These are phyloP conservation scores for Candida saitoana DNA, from an alignment of 805 yeast species.

Conservation along the genomic window DNA sequence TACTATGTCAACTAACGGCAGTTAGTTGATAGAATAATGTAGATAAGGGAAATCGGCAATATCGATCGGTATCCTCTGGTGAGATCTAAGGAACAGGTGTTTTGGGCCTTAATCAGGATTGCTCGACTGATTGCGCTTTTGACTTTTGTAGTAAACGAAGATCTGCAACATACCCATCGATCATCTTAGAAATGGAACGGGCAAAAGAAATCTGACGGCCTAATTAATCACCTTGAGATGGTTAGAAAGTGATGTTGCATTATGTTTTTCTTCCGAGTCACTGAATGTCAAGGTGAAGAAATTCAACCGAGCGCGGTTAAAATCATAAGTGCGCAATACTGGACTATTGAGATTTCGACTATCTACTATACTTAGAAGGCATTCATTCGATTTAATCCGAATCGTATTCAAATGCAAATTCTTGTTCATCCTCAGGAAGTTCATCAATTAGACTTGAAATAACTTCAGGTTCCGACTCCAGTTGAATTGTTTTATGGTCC, in stretches of 20 bases:
- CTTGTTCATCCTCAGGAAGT: conserved; percentile 20
- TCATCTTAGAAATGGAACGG: conserved; percentile 16
- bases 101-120: conserved; percentile 34
- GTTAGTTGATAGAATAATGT: conserved; percentile 14
- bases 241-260: conserved; percentile 43
- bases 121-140: conserved; percentile 23
- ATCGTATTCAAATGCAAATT: conserved; percentile 44
- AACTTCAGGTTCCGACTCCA: background rate
- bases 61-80: conserved; percentile 10
- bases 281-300: conserved; percentile 41
- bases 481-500: background rate
- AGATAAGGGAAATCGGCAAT: conserved; percentile 8
- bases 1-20: conserved; percentile 42
- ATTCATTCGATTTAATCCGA: conserved; percentile 12
- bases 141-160: conserved; percentile 9
- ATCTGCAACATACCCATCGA: conserved; percentile 12
- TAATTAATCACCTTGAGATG: conserved; percentile 43
- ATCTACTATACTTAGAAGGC: too few species aligned
- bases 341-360: too few species aligned
- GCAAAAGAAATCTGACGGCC: conserved; percentile 43
- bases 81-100: conserved; percentile 41
- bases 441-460: conserved; percentile 5
- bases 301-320: conserved; percentile 45
- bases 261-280: conserved; percentile 44
- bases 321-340: too few species aligned